A percentile compares a stretch with the other conserved stretches of the same genome.
Evolutionary conservation across 371 early-diverging fungal genomes (phyloP).

Genomic region (Saksenaea vasiformis): DNA sequence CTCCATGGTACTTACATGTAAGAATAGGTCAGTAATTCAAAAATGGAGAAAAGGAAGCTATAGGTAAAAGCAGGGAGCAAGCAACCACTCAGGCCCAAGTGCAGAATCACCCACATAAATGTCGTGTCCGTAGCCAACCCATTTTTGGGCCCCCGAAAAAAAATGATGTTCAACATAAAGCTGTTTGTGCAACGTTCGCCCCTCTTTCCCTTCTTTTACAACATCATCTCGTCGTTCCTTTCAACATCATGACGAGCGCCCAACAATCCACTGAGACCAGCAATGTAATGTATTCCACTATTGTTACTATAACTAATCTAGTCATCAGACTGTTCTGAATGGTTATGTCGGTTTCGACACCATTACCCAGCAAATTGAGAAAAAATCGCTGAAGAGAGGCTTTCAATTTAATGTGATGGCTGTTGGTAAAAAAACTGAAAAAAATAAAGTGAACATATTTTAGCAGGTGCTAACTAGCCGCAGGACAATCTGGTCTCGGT

Average conservation of each 20-base stretch:
- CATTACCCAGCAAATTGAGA: slow-evolving; percentile 91
- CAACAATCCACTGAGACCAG: neutral
- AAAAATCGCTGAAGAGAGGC: slow-evolving; percentile 90
- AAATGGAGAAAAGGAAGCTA: too few species aligned
- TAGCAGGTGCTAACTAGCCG: neutral
- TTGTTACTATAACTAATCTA: neutral
- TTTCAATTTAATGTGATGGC: slow-evolving; percentile 96
- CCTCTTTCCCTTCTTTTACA: slow-evolving; percentile 6
- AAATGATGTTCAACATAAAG: slow-evolving; percentile 1
- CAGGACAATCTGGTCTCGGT: slow-evolving; percentile 96
- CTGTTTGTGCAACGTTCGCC: slow-evolving; percentile 4
- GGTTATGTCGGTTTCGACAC: slow-evolving; percentile 96
- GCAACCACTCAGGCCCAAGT: too few species aligned
- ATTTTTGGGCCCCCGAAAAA: neutral
- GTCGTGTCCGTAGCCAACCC: neutral
- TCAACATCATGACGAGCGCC: neutral
- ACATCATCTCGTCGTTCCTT: slow-evolving; percentile 2
- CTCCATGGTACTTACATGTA: too few species aligned
- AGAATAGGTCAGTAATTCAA: too few species aligned
- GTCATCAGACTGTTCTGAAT: slow-evolving; percentile 55
- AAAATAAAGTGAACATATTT: neutral
- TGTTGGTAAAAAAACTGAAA: slow-evolving; percentile 65
- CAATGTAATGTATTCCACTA: neutral
- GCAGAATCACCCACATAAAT: too few species aligned
- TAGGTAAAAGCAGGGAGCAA: too few species aligned